These are phyloP conservation scores for Botrytis tulipae DNA, from an alignment of 2,329 filamentous ascomycete genomes.

Conservation along the genomic window DNA sequence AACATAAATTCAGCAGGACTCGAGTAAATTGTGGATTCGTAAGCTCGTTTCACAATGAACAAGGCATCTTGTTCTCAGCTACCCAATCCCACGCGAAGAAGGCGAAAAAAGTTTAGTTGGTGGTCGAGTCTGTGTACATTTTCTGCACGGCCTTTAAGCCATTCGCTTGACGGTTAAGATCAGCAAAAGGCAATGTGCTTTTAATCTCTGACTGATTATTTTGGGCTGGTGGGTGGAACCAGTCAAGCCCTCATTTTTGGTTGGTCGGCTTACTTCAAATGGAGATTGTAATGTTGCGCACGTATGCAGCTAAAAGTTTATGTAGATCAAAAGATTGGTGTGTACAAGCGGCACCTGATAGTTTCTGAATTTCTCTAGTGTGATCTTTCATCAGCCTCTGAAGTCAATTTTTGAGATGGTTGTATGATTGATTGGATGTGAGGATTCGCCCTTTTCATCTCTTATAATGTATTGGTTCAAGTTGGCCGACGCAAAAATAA, in stretches of 20 bases:
- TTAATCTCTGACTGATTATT: conserved; percentile 20
- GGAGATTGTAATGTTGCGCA: conserved; percentile 20
- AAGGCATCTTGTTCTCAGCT: conserved; percentile 29
- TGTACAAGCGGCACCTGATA: conserved; percentile 23
- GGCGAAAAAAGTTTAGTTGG: conserved; percentile 13
- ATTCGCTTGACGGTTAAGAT: conserved; percentile 31
- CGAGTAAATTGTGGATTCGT: conserved; percentile 23
- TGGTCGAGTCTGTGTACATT: conserved; percentile 10
- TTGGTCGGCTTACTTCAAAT: conserved; percentile 6
- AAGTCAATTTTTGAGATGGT: neutral
- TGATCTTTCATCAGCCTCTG: conserved; percentile 12
- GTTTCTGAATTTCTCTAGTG: conserved; percentile 2
- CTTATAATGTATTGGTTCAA: conserved; percentile 5
- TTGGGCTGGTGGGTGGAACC: conserved; percentile 12
- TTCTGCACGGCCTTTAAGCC: conserved; percentile 24
- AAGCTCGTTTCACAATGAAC: conserved; percentile 34
- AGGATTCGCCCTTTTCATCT: neutral
- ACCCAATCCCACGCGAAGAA: conserved; percentile 34
- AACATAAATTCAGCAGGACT: conserved; percentile 30
- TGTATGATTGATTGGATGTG: neutral
- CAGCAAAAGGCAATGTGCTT: conserved; percentile 7
- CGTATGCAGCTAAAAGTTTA: conserved; percentile 20
- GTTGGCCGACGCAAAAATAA: conserved; percentile 9
- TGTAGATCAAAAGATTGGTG: conserved; percentile 19
- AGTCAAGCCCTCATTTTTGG: neutral